Evolutionary conservation across 768 basidiomycete genomes (phyloP).

Genomic region (Mycena maculata): DNA sequence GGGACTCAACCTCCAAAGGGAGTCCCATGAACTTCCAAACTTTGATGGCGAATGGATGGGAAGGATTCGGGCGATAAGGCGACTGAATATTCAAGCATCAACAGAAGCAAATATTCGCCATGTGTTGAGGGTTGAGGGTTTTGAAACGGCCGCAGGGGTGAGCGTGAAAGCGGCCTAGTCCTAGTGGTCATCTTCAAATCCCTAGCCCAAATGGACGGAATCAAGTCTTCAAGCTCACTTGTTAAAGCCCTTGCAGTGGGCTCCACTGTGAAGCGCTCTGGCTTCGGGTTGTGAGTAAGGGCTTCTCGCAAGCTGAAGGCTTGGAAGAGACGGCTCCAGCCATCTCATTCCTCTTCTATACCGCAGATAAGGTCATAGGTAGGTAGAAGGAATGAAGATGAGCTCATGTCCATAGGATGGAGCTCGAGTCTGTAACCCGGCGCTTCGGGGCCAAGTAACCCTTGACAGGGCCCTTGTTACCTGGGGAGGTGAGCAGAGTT

Average conservation of each 20-base stretch:
- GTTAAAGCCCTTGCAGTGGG: background rate
- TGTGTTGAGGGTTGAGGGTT: no score
- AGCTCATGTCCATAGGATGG: background rate
- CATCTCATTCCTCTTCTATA: no score
- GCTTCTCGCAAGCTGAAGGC: background rate
- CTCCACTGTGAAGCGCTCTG: conserved; percentile 2
- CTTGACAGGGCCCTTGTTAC: conserved; percentile 3
- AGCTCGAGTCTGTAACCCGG: conserved; percentile 6
- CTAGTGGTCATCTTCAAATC: background rate
- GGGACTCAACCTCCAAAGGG: no score
- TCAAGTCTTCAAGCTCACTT: background rate
- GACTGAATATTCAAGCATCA: no score
- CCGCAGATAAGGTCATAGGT: no score
- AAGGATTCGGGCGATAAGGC: no score
- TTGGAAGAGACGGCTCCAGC: background rate
- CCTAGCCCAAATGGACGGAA: background rate
- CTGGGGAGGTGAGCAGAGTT: conserved; percentile 2
- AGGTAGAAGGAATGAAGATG: background rate
- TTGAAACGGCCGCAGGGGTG: background rate
- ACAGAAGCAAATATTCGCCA: no score
- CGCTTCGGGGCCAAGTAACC: background rate
- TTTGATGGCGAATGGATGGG: no score
- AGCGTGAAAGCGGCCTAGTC: background rate
- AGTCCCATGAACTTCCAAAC: no score
- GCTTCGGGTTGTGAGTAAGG: background rate